Base-by-base conservation (phyloP, 768 basidiomycete genomes). In the Serendipita vermifera region DNA sequence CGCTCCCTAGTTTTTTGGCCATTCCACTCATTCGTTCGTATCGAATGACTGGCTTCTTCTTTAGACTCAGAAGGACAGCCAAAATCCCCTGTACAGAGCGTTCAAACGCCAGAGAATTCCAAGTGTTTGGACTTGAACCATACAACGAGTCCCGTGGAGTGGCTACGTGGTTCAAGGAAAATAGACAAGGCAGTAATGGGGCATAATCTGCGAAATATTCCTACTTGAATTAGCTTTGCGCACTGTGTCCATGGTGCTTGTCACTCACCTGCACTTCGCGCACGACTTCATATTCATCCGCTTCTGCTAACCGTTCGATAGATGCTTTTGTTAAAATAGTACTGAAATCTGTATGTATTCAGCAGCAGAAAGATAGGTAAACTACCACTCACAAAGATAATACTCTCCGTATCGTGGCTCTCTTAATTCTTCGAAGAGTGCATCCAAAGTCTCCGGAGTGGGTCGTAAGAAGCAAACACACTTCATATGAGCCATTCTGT, bases 151-250 rank as follows among this genome's bases (percentile, higher is more conserved):
- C 75, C 26, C 74, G 69, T 11, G 72, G 62, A 0, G 80, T 76
- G 1, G 92, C 88, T 0, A 71, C 71, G 64, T 91, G 78, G 62
- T 87, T 87, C 39, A 98, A 70, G 13, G 92, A 89, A 72, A 94
- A 97, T 22, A 98, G 72, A 36, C 76, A 86, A 1, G 91, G 84
- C 2, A 90, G 72, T 40, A 97, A 74, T 0, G 94, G 90, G 1
- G 88, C 78, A 63, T 92, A 98, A 69, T 99, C 96, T 61, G 91
- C 92, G 68, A 97, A 99, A 72, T 90, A 90, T 78, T 99, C 96
- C 92, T 90, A 73, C 58, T 9, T 14, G n/a, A 58, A 40, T 57
- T 57, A 32, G 35, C 29, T 32, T 38, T 54, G 46, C 33, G 33
- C 9, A 43, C 29, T 3, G 38, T 41, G 36, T 20, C 14, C 46